phyloP scores from a whole-genome alignment of 129 eudicot species.

The Deinandra increscens region DNA sequence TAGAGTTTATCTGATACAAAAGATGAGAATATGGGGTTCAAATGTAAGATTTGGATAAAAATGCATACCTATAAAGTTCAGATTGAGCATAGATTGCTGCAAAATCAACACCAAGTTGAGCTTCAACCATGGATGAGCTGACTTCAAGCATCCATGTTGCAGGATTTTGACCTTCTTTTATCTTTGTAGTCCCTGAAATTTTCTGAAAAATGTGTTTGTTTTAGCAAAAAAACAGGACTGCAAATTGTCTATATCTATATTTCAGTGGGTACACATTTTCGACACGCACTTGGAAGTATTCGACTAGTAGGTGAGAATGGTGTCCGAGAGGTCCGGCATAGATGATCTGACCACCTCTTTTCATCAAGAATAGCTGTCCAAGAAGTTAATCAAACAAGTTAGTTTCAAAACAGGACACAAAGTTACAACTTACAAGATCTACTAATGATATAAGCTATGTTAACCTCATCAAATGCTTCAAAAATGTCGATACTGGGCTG shows the following conservation, averaged over 20 bases:
- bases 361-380: constrained; percentile 66
- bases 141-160: constrained; percentile 93
- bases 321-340: constrained; percentile 74
- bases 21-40: neutral
- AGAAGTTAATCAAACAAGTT: neutral
- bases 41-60: too few relatives aligned
- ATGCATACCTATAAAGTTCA: constrained; percentile 38
- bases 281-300: constrained; percentile 55
- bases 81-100: constrained; percentile 49
- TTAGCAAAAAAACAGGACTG: constrained; percentile 1
- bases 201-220: constrained; percentile 33
- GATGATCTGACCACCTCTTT: constrained; percentile 77
- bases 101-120: constrained; percentile 60
- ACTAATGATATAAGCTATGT: neutral
- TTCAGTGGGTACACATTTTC: too few relatives aligned
- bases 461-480: constrained; percentile 90
- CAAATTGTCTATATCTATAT: too few relatives aligned
- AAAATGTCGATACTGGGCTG: constrained; percentile 88
- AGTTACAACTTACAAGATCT: neutral
- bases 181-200: constrained; percentile 52
- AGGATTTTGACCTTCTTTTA: constrained; percentile 68
- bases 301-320: constrained; percentile 51
- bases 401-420: neutral
- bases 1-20: neutral
- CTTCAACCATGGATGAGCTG: constrained; percentile 51